A percentile compares a stretch with the other conserved stretches of the same genome.
Conservation (phyloP, 1,284 basidiomycete genomes). For the Irpex sp. region DNA sequence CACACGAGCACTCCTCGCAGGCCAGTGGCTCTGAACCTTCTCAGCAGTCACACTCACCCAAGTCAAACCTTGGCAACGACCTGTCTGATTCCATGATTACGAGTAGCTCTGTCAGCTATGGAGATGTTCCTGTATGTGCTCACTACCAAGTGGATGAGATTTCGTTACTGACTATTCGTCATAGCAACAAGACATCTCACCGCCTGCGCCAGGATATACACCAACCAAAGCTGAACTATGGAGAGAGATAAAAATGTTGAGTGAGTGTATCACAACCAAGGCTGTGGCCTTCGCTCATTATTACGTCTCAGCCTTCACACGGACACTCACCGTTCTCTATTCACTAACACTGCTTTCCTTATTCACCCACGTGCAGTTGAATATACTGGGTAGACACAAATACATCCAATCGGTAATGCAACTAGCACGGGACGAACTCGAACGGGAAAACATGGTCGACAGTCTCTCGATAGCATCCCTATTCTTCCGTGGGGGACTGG, state of each 20-base stretch:
- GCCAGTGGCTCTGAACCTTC: conserved; percentile 7
- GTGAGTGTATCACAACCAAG: conserved; percentile 35
- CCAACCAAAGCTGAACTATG: conserved; percentile 71
- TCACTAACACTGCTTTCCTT: conserved; percentile 77
- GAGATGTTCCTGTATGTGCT: conserved; percentile 11
- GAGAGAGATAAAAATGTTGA: conserved; percentile 80
- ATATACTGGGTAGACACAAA: conserved; percentile 76
- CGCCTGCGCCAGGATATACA: conserved; percentile 15
- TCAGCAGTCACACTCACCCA: conserved; percentile 15
- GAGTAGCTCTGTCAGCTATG: conserved; percentile 32
- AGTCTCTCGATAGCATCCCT: conserved; percentile 35
- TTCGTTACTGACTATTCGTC: not conserved
- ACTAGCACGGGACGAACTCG: conserved; percentile 57
- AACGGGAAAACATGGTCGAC: conserved; percentile 42
- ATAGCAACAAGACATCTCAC: not conserved
- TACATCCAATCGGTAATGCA: conserved; percentile 74
- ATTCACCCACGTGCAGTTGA: conserved; percentile 81
- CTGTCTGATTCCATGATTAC: conserved; percentile 28
- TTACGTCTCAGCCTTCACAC: conserved; percentile 64
- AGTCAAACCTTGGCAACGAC: conserved; percentile 17
- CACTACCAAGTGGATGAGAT: too few relatives aligned
- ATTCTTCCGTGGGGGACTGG: conserved; percentile 27
- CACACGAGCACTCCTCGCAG: conserved; percentile 13
- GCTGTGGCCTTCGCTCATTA: not conserved
- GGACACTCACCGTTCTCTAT: conserved; percentile 84